phyloP scores from a whole-genome alignment of 441 rosid genomes.

The Populus hybrid region DNA sequence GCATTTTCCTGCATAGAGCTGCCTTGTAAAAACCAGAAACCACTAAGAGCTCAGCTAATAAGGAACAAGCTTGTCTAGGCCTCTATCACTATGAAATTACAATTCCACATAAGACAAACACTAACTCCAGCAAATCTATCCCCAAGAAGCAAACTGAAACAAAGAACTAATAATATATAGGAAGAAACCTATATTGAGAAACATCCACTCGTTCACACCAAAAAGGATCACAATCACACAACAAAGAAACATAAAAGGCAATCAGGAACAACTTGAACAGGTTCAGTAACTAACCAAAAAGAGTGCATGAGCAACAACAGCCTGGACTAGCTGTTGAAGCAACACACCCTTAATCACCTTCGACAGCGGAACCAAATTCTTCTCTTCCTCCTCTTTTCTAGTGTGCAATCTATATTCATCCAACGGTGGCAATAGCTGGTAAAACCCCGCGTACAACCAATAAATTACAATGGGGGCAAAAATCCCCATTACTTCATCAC shows the following conservation, averaged over 20 bases:
- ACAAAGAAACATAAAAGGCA: background rate
- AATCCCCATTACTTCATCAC: slow-evolving; percentile 70
- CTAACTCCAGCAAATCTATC: background rate
- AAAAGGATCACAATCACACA: background rate
- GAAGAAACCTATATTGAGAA: background rate
- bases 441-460: slow-evolving; percentile 69
- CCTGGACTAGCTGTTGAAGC: slow-evolving; percentile 71
- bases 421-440: slow-evolving; percentile 55
- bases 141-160: background rate
- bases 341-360: slow-evolving; percentile 56
- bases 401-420: slow-evolving; percentile 56
- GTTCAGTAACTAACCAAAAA: slow-evolving; percentile 39
- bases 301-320: slow-evolving; percentile 46
- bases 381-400: slow-evolving; percentile 55
- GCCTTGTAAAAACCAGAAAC: background rate
- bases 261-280: background rate
- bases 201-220: background rate
- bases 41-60: background rate
- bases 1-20: background rate
- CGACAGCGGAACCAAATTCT: slow-evolving; percentile 48
- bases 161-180: background rate
- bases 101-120: background rate
- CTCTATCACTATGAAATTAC: background rate
- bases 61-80: background rate
- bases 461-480: slow-evolving; percentile 65